Conservation (phyloP, 495 filamentous ascomycete genomes). For the Tuber brumale region DNA sequence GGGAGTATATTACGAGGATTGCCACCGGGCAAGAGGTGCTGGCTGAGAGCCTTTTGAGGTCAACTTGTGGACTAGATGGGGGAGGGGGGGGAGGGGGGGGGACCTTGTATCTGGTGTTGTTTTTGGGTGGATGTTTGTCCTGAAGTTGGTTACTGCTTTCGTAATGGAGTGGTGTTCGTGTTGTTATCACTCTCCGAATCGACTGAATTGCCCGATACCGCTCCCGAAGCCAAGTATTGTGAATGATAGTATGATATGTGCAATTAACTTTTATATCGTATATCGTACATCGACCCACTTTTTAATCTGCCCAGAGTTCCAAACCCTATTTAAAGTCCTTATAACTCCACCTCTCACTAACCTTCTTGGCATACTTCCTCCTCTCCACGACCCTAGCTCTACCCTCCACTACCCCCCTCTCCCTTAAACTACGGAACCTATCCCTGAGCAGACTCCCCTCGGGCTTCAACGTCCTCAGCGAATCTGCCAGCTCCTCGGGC, state of each 20-base stretch:
- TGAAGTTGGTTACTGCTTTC: background rate
- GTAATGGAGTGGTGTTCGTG: background rate
- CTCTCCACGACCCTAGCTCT: slow-evolving; percentile 67
- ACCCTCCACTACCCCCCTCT: slow-evolving; percentile 81
- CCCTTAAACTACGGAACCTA: slow-evolving; percentile 77
- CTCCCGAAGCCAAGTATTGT: background rate
- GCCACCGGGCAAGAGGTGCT: no score
- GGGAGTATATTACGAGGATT: no score
- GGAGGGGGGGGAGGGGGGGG: no score
- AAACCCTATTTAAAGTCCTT: slow-evolving; percentile 70
- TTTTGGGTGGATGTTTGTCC: no score
- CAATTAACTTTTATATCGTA: background rate
- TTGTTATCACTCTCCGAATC: background rate
- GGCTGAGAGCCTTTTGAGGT: no score
- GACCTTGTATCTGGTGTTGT: no score
- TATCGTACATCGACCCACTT: background rate
- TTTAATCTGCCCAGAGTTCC: background rate
- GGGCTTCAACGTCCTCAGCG: slow-evolving; percentile 77
- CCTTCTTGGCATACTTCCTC: slow-evolving; percentile 67
- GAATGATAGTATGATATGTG: background rate
- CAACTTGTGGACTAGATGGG: background rate
- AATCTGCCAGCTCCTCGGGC: slow-evolving; percentile 89
- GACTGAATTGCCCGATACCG: background rate
- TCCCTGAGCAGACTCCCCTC: slow-evolving; percentile 91
- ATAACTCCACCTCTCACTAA: slow-evolving; percentile 92